phyloP scores from a whole-genome alignment of 2,329 filamentous ascomycete species.

The Neocatenulostroma microsporum region DNA sequence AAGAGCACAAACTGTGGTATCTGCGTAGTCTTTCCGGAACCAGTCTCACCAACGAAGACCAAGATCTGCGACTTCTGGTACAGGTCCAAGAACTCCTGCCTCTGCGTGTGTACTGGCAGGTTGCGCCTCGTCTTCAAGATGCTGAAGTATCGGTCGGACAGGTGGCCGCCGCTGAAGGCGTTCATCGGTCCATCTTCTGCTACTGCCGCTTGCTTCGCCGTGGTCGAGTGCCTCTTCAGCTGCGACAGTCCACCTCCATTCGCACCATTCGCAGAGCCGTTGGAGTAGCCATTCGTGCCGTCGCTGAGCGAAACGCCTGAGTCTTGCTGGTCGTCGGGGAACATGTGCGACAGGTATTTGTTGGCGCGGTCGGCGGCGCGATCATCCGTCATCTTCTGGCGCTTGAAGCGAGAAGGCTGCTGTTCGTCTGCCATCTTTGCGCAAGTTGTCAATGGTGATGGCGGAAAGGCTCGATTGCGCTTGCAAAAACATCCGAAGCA shows the following conservation, averaged over 20 bases:
- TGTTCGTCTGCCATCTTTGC: slow-evolving; percentile 41
- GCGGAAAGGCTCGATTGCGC: not conserved
- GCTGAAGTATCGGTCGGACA: slow-evolving; percentile 79
- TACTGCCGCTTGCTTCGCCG: slow-evolving; percentile 61
- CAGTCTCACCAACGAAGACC: slow-evolving; percentile 97
- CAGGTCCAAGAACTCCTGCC: slow-evolving; percentile 82
- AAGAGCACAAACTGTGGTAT: slow-evolving; percentile 97
- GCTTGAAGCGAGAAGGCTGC: slow-evolving; percentile 28
- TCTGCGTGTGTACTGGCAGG: slow-evolving; percentile 85
- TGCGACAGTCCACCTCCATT: slow-evolving; percentile 42
- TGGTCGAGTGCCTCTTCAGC: slow-evolving; percentile 73
- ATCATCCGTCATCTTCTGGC: slow-evolving; percentile 52
- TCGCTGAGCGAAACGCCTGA: slow-evolving; percentile 22
- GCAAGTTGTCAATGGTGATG: not conserved
- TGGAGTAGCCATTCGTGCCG: slow-evolving; percentile 16
- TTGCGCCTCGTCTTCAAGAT: slow-evolving; percentile 79
- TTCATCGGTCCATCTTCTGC: slow-evolving; percentile 77
- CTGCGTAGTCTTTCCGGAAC: slow-evolving; percentile 98
- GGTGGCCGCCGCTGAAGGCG: slow-evolving; percentile 70
- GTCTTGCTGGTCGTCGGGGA: slow-evolving; percentile 41
- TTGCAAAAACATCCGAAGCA: too few species aligned
- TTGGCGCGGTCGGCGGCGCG: slow-evolving; percentile 57
- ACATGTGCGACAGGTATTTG: slow-evolving; percentile 86
- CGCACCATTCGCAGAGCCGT: slow-evolving; percentile 9
- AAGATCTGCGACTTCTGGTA: slow-evolving; percentile 94